These are phyloP conservation scores for Trypanosoma boissoni DNA, from an alignment of 208 protist species.

Conservation along the genomic window DNA sequence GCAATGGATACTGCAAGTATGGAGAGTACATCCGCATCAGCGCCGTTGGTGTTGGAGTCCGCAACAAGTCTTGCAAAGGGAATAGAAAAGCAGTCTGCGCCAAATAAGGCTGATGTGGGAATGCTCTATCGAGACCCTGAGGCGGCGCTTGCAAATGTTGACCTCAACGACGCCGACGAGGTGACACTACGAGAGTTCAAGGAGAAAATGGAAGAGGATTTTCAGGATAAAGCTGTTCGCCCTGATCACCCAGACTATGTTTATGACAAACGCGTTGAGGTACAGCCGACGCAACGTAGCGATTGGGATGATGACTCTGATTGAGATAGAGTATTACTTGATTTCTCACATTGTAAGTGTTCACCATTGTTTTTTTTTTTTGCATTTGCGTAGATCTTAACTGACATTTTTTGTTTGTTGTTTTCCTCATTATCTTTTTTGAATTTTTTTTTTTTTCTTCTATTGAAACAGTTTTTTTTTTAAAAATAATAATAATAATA, in stretches of 20 bases:
- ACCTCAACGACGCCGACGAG: constrained; percentile 88
- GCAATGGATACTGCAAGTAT: background rate
- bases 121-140: constrained; percentile 88
- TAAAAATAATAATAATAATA: background rate
- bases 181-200: constrained; percentile 89
- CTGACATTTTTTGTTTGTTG: background rate
- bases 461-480: background rate
- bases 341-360: too few relatives aligned
- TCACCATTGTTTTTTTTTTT: too few relatives aligned
- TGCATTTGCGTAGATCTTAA: too few relatives aligned
- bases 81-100: background rate
- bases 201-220: constrained; percentile 80
- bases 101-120: constrained; percentile 84
- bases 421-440: background rate
- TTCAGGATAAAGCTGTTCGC: constrained; percentile 59
- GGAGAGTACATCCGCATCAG: background rate
- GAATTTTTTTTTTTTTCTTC: background rate
- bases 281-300: constrained; percentile 67
- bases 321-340: background rate
- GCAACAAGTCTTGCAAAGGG: too few relatives aligned
- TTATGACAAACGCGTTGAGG: constrained; percentile 83
- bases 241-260: constrained; percentile 82
- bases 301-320: constrained; percentile 87
- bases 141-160: constrained; percentile 79
- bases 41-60: too few relatives aligned